Evolutionary conservation across 148 eudicot genomes (phyloP).

Genomic region (Mesembryanthemum crystallinum): DNA sequence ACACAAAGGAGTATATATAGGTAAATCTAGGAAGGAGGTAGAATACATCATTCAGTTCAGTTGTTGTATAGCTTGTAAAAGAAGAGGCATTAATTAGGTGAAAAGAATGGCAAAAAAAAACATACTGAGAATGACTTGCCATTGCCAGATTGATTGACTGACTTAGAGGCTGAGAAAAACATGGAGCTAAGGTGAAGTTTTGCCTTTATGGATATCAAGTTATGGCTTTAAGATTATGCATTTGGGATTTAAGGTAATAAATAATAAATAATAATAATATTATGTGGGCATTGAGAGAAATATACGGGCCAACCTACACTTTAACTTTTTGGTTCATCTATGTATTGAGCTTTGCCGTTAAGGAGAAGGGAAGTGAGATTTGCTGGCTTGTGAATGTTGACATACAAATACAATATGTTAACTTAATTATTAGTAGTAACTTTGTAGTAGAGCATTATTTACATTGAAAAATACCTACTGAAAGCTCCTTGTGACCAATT

Average conservation of each 20-base stretch:
- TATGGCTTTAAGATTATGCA: slow-evolving; percentile 24
- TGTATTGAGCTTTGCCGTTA: slow-evolving; percentile 31
- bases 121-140: slow-evolving; percentile 14
- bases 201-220: slow-evolving; percentile 9
- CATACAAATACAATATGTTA: neutral
- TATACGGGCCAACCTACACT: slow-evolving; percentile 13
- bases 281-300: neutral
- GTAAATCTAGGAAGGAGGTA: slow-evolving; percentile 13
- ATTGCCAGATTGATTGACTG: slow-evolving; percentile 10
- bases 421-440: neutral
- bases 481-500: slow-evolving; percentile 27
- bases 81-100: neutral
- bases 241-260: neutral
- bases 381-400: slow-evolving; percentile 22
- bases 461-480: neutral
- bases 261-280: neutral
- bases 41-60: slow-evolving; percentile 17
- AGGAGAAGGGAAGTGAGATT: slow-evolving; percentile 31
- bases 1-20: neutral
- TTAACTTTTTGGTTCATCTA: too few relatives aligned
- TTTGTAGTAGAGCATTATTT: neutral
- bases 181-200: slow-evolving; percentile 11
- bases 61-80: slow-evolving; percentile 7
- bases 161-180: slow-evolving; percentile 21
- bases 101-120: neutral